Evolutionary conservation across 116 monocot species (phyloP).

Genomic region (Cymodocea nodosa): DNA sequence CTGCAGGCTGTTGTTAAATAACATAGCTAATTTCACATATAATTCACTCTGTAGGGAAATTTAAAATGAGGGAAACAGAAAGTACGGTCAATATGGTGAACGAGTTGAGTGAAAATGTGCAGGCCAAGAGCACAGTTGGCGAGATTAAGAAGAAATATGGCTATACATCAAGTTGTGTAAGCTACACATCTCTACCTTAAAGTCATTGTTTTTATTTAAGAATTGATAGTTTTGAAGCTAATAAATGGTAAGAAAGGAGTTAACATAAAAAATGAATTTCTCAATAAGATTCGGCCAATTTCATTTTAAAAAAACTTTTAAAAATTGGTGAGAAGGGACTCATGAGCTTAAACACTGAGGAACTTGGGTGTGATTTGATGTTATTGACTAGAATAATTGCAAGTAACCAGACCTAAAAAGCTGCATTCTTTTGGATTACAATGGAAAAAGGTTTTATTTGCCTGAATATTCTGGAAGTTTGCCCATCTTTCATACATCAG

Average conservation of each 20-base stretch:
- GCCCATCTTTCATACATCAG: no score
- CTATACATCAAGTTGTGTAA: slow-evolving; percentile 38
- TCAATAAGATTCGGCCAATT: no score
- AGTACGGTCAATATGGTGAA: slow-evolving; percentile 6
- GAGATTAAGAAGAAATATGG: slow-evolving; percentile 89
- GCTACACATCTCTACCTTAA: slow-evolving; percentile 1
- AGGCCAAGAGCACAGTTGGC: slow-evolving; percentile 26
- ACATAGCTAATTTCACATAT: not conserved
- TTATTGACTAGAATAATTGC: not conserved
- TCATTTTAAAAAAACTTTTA: no score
- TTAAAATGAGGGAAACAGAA: slow-evolving; percentile 26
- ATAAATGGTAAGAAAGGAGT: no score
- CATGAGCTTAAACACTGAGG: no score
- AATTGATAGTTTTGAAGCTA: no score
- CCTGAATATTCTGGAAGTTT: no score
- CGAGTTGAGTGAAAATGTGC: slow-evolving; percentile 27
- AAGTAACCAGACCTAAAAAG: no score
- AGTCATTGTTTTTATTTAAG: not conserved
- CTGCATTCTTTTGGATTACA: no score
- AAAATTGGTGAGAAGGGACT: no score
- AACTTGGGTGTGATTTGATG: not conserved
- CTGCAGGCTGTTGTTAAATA: not conserved
- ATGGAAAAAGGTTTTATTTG: no score
- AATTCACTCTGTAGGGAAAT: slow-evolving; percentile 37
- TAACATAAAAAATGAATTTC: no score